Evolutionary conservation across 495 filamentous ascomycete species (phyloP), one percentile per base, ranked within the genome.

Genomic region (Venustampulla echinocandica): DNA sequence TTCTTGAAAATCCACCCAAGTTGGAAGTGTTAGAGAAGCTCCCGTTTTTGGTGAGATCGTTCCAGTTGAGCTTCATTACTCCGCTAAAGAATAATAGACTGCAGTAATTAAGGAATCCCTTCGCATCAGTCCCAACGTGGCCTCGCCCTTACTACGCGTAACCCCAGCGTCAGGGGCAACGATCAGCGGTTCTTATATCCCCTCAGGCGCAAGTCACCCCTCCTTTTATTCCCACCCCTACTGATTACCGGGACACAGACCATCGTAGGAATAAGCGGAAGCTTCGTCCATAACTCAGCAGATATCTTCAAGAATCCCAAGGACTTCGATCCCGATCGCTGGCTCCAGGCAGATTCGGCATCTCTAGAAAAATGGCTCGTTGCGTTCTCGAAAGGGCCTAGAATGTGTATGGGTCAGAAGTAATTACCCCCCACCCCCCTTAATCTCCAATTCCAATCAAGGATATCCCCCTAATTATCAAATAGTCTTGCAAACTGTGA

Each of bases 11-110:
- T n/a, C 23, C 27, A 5, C 68, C 67, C 1, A 40, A 25, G 9
- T 51, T 52, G 18, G 53, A 58, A 15, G 51, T 58, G 4, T 37
- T 69, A n/a, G 65, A 69, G 52, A 60, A 51, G 24, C 42, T 65
- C 7, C 55, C 61, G 4, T 42, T 69, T 1, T 44, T 56, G 33
- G 43, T 46, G 30, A 46, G 28, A 25, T 17, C 43, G 4, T 15
- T 9, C 17, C 11, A 11, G 15, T 25, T 13, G 3, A n/a, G 4
- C 14, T 2, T 15, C 4, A 10, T 13, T 3, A 10, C 14, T 7
- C 24, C 1, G 17, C 43, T 46, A 46, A 46, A 25, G 11, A 9
- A 14, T 23, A 11, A 46, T 18, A 46, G 43, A 46, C 43, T 9
- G 43, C 43, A 37, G 43, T 46, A 22, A 22, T 46, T n/a, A 46